A percentile compares a stretch with the other conserved stretches of the same genome.
Conservation (phyloP, 139 green algal species). For the Gonium pectorale region DNA sequence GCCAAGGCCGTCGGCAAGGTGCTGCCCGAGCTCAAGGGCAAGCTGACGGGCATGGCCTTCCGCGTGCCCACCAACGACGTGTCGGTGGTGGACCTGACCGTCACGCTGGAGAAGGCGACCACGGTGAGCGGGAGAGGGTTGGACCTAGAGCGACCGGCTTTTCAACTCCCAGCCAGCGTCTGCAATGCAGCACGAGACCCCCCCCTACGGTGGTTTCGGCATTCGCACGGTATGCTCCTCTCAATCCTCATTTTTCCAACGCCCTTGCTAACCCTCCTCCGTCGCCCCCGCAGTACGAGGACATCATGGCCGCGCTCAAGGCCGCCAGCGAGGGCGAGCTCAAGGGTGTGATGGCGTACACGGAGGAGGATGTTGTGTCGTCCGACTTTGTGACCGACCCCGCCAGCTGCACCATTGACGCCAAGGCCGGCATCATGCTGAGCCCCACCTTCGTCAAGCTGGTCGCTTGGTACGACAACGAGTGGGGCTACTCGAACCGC, state of each 20-base stretch:
- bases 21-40: constrained; percentile 96
- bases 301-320: constrained; percentile 93
- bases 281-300: constrained; percentile 84
- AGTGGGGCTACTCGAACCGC: constrained; percentile 86
- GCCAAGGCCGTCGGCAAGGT: constrained; percentile 96
- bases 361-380: constrained; percentile 92
- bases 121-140: too few relatives aligned
- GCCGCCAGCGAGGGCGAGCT: constrained; percentile 70
- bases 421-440: constrained; percentile 93
- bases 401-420: constrained; percentile 88
- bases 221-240: too few relatives aligned
- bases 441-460: constrained; percentile 81
- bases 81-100: constrained; percentile 97
- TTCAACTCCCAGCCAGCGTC: too few relatives aligned
- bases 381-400: constrained; percentile 92
- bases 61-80: constrained; percentile 96
- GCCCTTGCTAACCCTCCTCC: not conserved
- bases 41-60: constrained; percentile 99
- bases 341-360: constrained; percentile 88
- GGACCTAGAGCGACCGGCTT: too few relatives aligned
- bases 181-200: too few relatives aligned
- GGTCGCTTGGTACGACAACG: constrained; percentile 98
- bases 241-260: not conserved
- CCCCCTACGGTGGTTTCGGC: too few relatives aligned
- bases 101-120: constrained; percentile 88